phyloP scores from a whole-genome alignment of 2,329 filamentous ascomycete genomes.

The Phyllachora maydis region DNA sequence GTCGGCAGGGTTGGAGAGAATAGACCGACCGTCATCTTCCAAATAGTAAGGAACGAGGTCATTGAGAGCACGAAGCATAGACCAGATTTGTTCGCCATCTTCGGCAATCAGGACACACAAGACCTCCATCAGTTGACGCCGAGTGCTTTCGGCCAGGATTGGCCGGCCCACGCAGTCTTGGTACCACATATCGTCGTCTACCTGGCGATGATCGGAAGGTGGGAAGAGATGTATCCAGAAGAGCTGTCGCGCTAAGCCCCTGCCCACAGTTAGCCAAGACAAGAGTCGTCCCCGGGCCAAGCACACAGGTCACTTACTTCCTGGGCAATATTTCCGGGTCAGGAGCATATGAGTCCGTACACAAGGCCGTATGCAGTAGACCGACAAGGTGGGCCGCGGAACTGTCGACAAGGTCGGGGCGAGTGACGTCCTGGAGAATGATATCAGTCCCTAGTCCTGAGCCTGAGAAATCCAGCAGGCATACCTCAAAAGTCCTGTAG shows the following conservation, averaged over 20 bases:
- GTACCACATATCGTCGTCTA: conserved; percentile 3
- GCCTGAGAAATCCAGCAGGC: conserved; percentile 4
- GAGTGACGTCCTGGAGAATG: conserved; percentile 14
- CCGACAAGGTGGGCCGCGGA: conserved; percentile 15
- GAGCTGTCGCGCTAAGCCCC: conserved; percentile 21
- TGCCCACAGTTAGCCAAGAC: conserved; percentile 2
- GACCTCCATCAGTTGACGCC: conserved; percentile 38
- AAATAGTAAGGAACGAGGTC: conserved; percentile 26
- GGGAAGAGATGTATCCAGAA: conserved; percentile 50
- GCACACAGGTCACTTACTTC: conserved; percentile 3
- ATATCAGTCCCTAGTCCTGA: conserved; percentile 6
- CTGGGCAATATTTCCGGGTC: conserved; percentile 3
- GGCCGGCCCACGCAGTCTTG: conserved; percentile 4
- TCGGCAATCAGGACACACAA: conserved; percentile 34
- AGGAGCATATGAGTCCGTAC: conserved; percentile 4
- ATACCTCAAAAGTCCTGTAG: conserved; percentile 12
- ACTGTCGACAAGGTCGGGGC: conserved; percentile 14
- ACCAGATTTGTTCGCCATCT: conserved; percentile 22
- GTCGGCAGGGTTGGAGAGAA: background rate
- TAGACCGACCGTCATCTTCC: conserved; percentile 16
- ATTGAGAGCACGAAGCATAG: conserved; percentile 28
- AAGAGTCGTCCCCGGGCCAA: background rate
- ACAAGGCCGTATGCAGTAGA: conserved; percentile 12
- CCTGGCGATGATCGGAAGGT: conserved; percentile 13
- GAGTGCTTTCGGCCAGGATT: conserved; percentile 30